A percentile compares a stretch with the other conserved stretches of the same genome.
These are phyloP conservation scores for Mrakia frigida DNA, from an alignment of 768 basidiomycete species.

Conservation along the genomic window DNA sequence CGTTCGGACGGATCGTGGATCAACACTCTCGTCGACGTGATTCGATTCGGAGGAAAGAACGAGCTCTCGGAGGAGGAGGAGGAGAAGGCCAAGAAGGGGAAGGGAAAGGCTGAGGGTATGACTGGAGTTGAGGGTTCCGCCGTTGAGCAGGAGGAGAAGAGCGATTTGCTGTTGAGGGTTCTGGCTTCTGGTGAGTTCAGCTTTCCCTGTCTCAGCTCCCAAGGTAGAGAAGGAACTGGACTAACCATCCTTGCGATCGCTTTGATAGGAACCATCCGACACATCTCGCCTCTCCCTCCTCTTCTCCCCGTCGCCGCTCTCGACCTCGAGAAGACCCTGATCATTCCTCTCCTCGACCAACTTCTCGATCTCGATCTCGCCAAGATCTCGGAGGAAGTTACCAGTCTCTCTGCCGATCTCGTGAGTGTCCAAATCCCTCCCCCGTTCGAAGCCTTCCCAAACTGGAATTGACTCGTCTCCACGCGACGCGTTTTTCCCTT, in stretches of 20 bases:
- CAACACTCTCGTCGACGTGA: conserved; percentile 50
- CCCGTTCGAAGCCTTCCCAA: neutral
- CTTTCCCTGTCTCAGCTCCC: neutral
- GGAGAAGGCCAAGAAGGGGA: conserved; percentile 35
- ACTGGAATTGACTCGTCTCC: neutral
- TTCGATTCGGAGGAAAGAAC: conserved; percentile 15
- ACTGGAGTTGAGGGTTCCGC: conserved; percentile 35
- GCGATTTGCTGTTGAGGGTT: conserved; percentile 55
- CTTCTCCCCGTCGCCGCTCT: conserved; percentile 57
- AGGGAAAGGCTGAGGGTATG: conserved; percentile 35
- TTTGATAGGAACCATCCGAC: conserved; percentile 23
- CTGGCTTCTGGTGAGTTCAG: conserved; percentile 59
- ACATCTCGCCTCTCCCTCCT: conserved; percentile 65
- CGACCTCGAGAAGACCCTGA: conserved; percentile 65
- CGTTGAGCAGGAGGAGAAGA: conserved; percentile 48
- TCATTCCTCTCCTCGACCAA: conserved; percentile 66
- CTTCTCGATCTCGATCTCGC: conserved; percentile 59
- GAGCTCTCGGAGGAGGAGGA: conserved; percentile 32
- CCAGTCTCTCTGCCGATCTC: conserved; percentile 52
- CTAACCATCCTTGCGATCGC: neutral
- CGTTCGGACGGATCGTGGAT: conserved; percentile 40
- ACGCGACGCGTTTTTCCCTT: conserved; percentile 1
- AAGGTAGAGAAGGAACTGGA: neutral
- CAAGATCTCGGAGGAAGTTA: conserved; percentile 40
- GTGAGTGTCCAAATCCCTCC: conserved; percentile 43